These are phyloP conservation scores for Aspergillus fructus DNA, from an alignment of 2,329 filamentous ascomycete genomes.

Conservation along the genomic window DNA sequence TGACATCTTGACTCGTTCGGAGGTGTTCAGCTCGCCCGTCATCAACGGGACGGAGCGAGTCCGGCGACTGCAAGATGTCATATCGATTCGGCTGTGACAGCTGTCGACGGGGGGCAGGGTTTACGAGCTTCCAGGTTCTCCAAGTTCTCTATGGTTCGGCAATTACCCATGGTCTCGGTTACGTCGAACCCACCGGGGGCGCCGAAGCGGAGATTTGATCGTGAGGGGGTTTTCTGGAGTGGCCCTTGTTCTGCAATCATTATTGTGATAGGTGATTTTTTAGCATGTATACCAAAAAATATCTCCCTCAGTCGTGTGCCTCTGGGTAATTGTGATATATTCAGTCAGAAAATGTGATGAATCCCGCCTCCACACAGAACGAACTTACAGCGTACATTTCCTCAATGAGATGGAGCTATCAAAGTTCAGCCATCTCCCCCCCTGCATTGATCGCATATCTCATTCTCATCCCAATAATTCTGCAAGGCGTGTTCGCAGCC, in stretches of 20 bases:
- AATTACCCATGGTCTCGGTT: neutral
- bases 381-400: neutral
- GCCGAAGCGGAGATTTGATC: neutral
- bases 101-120: neutral
- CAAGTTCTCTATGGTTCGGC: neutral
- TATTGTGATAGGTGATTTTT: neutral
- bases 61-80: neutral
- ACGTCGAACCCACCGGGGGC: neutral
- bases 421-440: constrained; percentile 3
- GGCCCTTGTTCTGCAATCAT: neutral
- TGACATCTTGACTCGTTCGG: neutral
- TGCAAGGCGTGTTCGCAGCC: constrained; percentile 11
- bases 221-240: neutral
- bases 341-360: constrained; percentile 1
- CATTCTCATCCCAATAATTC: constrained; percentile 9
- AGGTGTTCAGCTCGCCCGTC: neutral
- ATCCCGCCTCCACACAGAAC: neutral
- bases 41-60: neutral
- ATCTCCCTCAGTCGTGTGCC: too few relatives aligned
- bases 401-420: neutral
- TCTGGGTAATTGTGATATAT: constrained; percentile 4
- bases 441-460: constrained; percentile 9
- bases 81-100: neutral
- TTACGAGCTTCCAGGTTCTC: neutral
- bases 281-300: neutral